A percentile compares a stretch with the other conserved stretches of the same genome.
phyloP scores from a whole-genome alignment of 768 basidiomycete genomes.

The Tephrocybe sp. region DNA sequence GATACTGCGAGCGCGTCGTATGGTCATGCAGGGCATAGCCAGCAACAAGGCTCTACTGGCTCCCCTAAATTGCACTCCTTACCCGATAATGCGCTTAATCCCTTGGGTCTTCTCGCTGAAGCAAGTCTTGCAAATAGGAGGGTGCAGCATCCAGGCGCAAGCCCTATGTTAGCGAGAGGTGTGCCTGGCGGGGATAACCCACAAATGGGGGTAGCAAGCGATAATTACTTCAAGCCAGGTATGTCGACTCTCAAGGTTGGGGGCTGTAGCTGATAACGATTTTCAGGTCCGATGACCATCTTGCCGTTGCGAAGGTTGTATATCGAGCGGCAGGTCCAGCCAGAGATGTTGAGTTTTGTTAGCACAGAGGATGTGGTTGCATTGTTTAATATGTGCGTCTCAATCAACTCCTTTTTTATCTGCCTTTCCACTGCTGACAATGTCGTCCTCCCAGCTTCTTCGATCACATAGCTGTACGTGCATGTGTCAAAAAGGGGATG shows the following conservation, averaged over 20 bases:
- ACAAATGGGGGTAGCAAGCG: slow-evolving; percentile 77
- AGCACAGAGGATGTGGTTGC: slow-evolving; percentile 86
- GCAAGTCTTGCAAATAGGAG: slow-evolving; percentile 77
- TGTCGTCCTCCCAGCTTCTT: slow-evolving; percentile 51
- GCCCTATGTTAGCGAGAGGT: slow-evolving; percentile 36
- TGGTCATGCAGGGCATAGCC: slow-evolving; percentile 5
- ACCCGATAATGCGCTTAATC: slow-evolving; percentile 91
- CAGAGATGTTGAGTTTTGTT: slow-evolving; percentile 91
- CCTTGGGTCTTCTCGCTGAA: slow-evolving; percentile 89
- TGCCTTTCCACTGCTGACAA: not conserved
- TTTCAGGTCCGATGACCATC: slow-evolving; percentile 81
- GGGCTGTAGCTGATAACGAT: not conserved
- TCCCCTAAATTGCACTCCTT: slow-evolving; percentile 89
- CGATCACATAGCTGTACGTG: slow-evolving; percentile 67
- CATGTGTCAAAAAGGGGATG: not conserved
- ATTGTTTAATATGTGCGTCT: slow-evolving; percentile 80
- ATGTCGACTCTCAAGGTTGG: slow-evolving; percentile 13
- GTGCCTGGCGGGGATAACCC: slow-evolving; percentile 35
- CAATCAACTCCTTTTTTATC: slow-evolving; percentile 8
- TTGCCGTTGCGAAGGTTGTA: slow-evolving; percentile 77
- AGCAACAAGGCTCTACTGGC: slow-evolving; percentile 24
- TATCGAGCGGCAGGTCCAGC: slow-evolving; percentile 88
- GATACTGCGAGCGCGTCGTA: not conserved
- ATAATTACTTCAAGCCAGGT: slow-evolving; percentile 93
- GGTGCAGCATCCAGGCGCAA: slow-evolving; percentile 45